A percentile compares a stretch with the other conserved stretches of the same genome.
Evolutionary conservation across 306 rosid species (phyloP).

Genomic region (Echinosophora koreensis): DNA sequence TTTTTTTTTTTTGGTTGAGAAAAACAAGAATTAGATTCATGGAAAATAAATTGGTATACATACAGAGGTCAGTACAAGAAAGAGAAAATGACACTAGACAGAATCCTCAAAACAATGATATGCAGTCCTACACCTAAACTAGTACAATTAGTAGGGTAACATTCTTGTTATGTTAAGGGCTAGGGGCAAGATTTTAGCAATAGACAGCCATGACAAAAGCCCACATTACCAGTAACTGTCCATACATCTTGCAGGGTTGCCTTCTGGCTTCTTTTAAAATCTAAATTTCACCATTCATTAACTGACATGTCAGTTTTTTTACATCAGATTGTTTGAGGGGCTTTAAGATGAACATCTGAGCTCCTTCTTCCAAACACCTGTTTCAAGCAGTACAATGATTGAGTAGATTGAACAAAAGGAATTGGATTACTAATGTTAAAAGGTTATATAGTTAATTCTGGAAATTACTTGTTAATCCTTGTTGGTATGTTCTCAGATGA

Average conservation of each 20-base stretch:
- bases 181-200: slow-evolving; percentile 2
- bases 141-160: slow-evolving; percentile 21
- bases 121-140: slow-evolving; percentile 45
- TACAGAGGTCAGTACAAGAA: slow-evolving; percentile 19
- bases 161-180: slow-evolving; percentile 42
- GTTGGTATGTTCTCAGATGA: slow-evolving; percentile 92
- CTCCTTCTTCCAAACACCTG: slow-evolving; percentile 97
- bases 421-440: not conserved
- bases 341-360: slow-evolving; percentile 91
- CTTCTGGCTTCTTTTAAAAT: slow-evolving; percentile 10
- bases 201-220: slow-evolving; percentile 7
- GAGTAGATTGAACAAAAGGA: not conserved
- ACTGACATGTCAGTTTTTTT: slow-evolving; percentile 69
- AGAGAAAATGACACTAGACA: slow-evolving; percentile 28
- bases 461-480: slow-evolving; percentile 74
- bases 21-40: slow-evolving; percentile 15
- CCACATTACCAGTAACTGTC: not conserved
- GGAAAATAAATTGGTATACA: slow-evolving; percentile 38
- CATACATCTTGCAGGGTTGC: slow-evolving; percentile 26
- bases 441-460: not conserved
- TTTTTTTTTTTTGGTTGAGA: not conserved
- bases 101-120: slow-evolving; percentile 45
- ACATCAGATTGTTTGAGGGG: slow-evolving; percentile 90
- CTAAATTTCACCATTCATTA: slow-evolving; percentile 66
- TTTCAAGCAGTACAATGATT: not conserved